phyloP scores from a whole-genome alignment of 495 filamentous ascomycete genomes.

The Daldinia loculata region DNA sequence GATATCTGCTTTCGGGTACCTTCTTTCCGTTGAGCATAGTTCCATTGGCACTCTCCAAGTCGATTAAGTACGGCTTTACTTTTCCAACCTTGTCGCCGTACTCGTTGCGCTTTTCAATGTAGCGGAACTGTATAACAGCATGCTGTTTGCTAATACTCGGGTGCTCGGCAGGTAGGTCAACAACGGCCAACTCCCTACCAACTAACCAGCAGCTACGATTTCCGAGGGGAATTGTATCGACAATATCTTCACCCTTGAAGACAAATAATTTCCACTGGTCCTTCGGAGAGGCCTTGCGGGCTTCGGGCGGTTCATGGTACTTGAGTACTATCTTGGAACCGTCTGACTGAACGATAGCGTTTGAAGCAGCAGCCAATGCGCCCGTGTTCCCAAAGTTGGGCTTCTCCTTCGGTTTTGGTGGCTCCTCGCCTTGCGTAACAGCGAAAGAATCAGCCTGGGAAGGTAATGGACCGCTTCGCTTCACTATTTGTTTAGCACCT shows the following conservation, averaged over 20 bases:
- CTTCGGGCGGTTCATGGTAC: slow-evolving; percentile 94
- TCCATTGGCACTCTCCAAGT: slow-evolving; percentile 93
- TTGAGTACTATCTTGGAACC: slow-evolving; percentile 79
- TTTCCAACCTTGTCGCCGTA: slow-evolving; percentile 81
- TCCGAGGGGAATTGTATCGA: slow-evolving; percentile 81
- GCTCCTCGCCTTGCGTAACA: slow-evolving; percentile 58
- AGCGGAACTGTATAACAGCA: slow-evolving; percentile 92
- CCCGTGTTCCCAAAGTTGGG: slow-evolving; percentile 87
- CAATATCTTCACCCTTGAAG: slow-evolving; percentile 83
- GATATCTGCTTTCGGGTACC: slow-evolving; percentile 76
- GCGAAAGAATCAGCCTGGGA: slow-evolving; percentile 77
- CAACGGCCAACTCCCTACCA: slow-evolving; percentile 79
- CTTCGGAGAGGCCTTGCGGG: slow-evolving; percentile 81
- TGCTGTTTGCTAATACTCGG: slow-evolving; percentile 95
- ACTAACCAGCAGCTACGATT: slow-evolving; percentile 88
- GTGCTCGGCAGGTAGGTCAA: slow-evolving; percentile 85
- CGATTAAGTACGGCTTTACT: slow-evolving; percentile 91
- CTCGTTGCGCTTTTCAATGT: slow-evolving; percentile 82
- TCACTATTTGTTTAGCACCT: slow-evolving; percentile 42
- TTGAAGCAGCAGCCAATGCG: slow-evolving; percentile 85
- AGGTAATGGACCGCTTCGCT: slow-evolving; percentile 67
- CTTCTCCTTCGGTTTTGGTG: slow-evolving; percentile 77
- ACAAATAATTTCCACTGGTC: slow-evolving; percentile 90
- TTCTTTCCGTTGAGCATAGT: slow-evolving; percentile 80
- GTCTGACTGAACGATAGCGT: slow-evolving; percentile 75